These are phyloP conservation scores for Carpinus viminea DNA, from an alignment of 306 rosid species.

Conservation along the genomic window DNA sequence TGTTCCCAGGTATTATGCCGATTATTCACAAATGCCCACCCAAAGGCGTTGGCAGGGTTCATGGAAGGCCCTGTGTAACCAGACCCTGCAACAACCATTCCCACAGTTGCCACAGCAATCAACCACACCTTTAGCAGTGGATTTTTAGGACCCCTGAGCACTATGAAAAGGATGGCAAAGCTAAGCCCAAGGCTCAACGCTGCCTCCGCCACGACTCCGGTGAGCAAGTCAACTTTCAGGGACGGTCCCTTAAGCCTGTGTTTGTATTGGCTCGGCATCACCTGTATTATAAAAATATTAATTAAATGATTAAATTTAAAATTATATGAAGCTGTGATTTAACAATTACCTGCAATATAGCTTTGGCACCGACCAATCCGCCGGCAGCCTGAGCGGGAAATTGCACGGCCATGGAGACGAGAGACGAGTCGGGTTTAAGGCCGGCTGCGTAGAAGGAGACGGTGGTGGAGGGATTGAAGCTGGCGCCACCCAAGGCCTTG, in stretches of 20 bases:
- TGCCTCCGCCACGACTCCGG: constrained; percentile 61
- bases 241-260: constrained; percentile 53
- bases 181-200: constrained; percentile 39
- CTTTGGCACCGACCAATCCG: constrained; percentile 42
- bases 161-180: constrained; percentile 38
- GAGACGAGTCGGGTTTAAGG: constrained; percentile 26
- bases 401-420: constrained; percentile 36
- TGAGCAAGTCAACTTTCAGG: constrained; percentile 56
- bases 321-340: too few relatives aligned
- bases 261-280: constrained; percentile 38
- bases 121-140: constrained; percentile 50
- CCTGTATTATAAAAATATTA: background rate
- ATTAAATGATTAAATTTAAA: too few relatives aligned
- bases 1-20: constrained; percentile 61
- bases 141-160: constrained; percentile 53
- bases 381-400: constrained; percentile 59
- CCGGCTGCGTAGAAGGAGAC: constrained; percentile 43
- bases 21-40: constrained; percentile 60
- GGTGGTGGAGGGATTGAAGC: constrained; percentile 49
- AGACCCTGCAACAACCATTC: constrained; percentile 44
- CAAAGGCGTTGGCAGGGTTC: constrained; percentile 81
- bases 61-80: constrained; percentile 63
- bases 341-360: constrained; percentile 18
- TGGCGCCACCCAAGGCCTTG: constrained; percentile 47
- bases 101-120: constrained; percentile 43